These are phyloP conservation scores for Diplocarpon mali DNA, from an alignment of 2,329 filamentous ascomycete species.

Conservation along the genomic window DNA sequence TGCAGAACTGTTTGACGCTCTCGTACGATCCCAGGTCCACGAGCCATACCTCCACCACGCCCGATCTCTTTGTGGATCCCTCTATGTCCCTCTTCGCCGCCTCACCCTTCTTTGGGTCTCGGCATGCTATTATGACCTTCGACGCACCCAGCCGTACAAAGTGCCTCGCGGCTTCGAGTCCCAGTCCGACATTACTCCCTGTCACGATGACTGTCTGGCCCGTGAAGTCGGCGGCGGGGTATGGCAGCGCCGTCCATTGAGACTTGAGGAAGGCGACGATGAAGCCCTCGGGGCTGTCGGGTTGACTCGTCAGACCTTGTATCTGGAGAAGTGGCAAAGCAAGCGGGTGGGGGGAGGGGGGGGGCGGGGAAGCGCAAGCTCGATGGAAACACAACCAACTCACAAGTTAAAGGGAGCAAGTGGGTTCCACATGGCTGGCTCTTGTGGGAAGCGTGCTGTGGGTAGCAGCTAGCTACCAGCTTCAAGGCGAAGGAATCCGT, in stretches of 20 bases:
- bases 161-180: conserved; percentile 33
- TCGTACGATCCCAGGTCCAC: conserved; percentile 38
- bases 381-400: too few species aligned
- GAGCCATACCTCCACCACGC: conserved; percentile 34
- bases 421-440: conserved; percentile 2
- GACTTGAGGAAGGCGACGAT: conserved; percentile 20
- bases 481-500: too few species aligned
- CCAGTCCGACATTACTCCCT: conserved; percentile 38
- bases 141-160: conserved; percentile 23
- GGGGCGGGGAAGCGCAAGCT: too few species aligned
- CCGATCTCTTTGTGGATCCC: conserved; percentile 6
- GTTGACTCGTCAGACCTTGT: not conserved
- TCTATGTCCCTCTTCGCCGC: conserved; percentile 12
- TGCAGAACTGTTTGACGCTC: conserved; percentile 35
- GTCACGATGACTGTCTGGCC: conserved; percentile 35
- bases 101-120: conserved; percentile 13
- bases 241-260: conserved; percentile 20
- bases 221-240: conserved; percentile 14
- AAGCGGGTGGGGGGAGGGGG: too few species aligned
- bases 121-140: conserved; percentile 25
- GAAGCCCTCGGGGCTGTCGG: conserved; percentile 17
- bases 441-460: too few species aligned
- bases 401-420: conserved; percentile 1
- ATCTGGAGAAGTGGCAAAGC: not conserved
- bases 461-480: too few species aligned